Evolutionary conservation across 306 rosid genomes (phyloP), one percentile per base, ranked within the genome.

Genomic region (Glycine soja): DNA sequence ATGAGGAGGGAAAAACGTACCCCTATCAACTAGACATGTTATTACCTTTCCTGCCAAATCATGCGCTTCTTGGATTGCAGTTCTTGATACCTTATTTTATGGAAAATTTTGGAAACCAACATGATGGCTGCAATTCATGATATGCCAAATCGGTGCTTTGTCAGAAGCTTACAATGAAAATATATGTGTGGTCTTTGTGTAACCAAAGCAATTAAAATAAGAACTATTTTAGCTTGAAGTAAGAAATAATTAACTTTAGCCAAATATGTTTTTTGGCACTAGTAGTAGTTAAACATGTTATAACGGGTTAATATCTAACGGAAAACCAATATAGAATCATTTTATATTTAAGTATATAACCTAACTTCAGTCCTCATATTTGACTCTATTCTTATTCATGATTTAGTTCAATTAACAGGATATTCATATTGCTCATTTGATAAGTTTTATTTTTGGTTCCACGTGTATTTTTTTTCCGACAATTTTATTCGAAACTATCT

Each of bases 21-120:
- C 76, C 76, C 81, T 62, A 84, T 74, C 38, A 77, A 77, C 90
- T 68, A 84, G 86, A 84, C 87, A 87, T 87, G 86, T 84, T 84
- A 81, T 87, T 87, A 46, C 87, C 87, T 77, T 81, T 61, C 87
- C 72, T 56, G 81, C 86, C 86, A 72, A 84, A 86, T 77, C 90
- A 87, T 81, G 76, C 75, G 3, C 77, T 69, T 87, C 79, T 72
- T 45, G 6, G 48, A 81, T 77, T 81, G 3, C 45, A 16, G 40
- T 46, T 51, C 59, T 62, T 68, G 77, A 79, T 62, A 40, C 81
- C 83, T 80, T 77, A 72, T 81, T 87, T 80, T 80, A 18, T 80
- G 83, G 75, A 70, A 75, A 70, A 30, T 13, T 61, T 78, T 75
- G 72, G 58, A 65, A 82, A 75, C 77, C 78, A 79, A 79, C 40